phyloP scores from a whole-genome alignment of 225 moss, liverwort and hornwort species.

The Physcomitrellopsis africana region DNA sequence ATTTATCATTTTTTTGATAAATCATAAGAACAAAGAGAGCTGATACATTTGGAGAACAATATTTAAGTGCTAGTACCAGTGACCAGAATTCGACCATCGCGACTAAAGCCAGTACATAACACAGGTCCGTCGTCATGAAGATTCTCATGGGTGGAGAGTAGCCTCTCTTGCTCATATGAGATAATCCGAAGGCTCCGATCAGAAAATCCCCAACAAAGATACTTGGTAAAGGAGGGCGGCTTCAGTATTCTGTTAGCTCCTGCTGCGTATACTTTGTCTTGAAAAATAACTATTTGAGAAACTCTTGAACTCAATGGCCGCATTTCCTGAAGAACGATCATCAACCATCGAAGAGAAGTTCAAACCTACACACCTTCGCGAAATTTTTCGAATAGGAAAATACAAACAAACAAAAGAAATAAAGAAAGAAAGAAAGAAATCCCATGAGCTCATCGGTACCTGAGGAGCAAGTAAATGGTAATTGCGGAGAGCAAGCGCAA shows the following conservation, averaged over 20 bases:
- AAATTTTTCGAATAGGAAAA: neutral
- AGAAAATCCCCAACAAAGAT: constrained; percentile 78
- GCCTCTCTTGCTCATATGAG: constrained; percentile 82
- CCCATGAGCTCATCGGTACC: constrained; percentile 22
- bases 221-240: constrained; percentile 73
- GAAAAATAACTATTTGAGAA: constrained; percentile 77
- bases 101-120: constrained; percentile 77
- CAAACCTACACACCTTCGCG: neutral
- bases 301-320: constrained; percentile 68
- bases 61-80: constrained; percentile 40
- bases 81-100: constrained; percentile 79
- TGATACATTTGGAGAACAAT: constrained; percentile 5
- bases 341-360: neutral
- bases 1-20: neutral
- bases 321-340: constrained; percentile 44
- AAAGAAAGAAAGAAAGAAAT: neutral
- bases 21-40: constrained; percentile 1
- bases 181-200: constrained; percentile 78
- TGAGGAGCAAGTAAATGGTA: constrained; percentile 73
- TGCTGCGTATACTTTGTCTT: constrained; percentile 72
- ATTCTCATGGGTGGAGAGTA: constrained; percentile 82
- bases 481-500: constrained; percentile 60
- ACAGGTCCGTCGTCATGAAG: constrained; percentile 80
- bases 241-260: constrained; percentile 71
- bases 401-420: neutral